phyloP scores from a whole-genome alignment of 139 green algal species.

The Dunaliella primolecta region DNA sequence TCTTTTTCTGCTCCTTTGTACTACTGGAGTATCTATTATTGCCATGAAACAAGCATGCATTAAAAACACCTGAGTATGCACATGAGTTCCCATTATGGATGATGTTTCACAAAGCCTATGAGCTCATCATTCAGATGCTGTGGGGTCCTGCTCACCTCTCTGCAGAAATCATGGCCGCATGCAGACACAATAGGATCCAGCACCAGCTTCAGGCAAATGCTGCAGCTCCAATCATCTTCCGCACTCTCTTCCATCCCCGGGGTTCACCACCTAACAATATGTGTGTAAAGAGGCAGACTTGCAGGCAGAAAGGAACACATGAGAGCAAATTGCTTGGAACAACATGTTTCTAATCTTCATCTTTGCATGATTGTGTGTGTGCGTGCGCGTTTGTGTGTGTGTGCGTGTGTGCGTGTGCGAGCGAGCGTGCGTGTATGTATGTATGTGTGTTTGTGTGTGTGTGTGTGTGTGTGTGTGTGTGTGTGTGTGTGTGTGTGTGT shows the following conservation, averaged over 20 bases:
- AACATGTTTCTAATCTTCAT: background rate
- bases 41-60: too few species aligned
- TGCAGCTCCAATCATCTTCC: slow-evolving; percentile 4
- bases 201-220: slow-evolving; percentile 19
- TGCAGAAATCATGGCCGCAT: slow-evolving; percentile 32
- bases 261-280: background rate
- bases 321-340: background rate
- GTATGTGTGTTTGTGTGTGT: background rate
- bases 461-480: background rate
- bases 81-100: too few species aligned
- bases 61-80: too few species aligned
- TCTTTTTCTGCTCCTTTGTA: too few species aligned
- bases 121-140: too few species aligned
- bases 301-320: background rate
- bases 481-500: background rate
- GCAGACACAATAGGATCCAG: slow-evolving; percentile 22
- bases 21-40: too few species aligned
- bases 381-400: background rate
- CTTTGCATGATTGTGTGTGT: background rate
- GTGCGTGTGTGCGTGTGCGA: background rate
- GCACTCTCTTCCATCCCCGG: background rate
- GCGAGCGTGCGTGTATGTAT: background rate
- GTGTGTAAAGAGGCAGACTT: background rate
- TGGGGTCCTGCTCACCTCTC: too few species aligned
- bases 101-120: too few species aligned